A percentile compares a stretch with the other conserved stretches of the same genome.
These are phyloP conservation scores for Cercophora sp. DNA, from an alignment of 495 filamentous ascomycete species.

Conservation along the genomic window DNA sequence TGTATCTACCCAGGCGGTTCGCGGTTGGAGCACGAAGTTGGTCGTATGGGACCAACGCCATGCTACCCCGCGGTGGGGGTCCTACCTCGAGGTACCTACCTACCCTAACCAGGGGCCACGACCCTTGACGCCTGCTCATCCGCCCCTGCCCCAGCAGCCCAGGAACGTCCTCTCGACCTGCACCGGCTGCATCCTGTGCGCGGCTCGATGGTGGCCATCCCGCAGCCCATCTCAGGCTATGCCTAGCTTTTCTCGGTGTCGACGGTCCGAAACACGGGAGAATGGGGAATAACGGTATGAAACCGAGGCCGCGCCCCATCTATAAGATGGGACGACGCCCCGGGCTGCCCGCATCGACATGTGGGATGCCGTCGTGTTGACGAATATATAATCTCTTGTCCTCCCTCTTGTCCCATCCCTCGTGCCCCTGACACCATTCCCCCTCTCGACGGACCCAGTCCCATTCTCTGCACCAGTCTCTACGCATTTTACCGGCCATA, in stretches of 20 bases:
- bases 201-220: slow-evolving; percentile 15
- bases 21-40: no score
- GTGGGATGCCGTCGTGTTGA: background rate
- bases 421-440: slow-evolving; percentile 3
- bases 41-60: no score
- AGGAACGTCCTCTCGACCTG: no score
- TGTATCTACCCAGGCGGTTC: no score
- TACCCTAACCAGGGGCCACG: no score
- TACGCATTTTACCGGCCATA: background rate
- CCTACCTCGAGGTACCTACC: no score
- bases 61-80: slow-evolving; percentile 14
- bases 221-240: slow-evolving; percentile 28
- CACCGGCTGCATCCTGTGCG: background rate
- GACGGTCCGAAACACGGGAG: slow-evolving; percentile 46
- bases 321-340: slow-evolving; percentile 23
- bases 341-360: slow-evolving; percentile 1
- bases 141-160: background rate
- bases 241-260: slow-evolving; percentile 44
- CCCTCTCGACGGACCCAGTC: background rate
- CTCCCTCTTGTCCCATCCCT: background rate
- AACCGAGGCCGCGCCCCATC: slow-evolving; percentile 16
- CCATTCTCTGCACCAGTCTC: background rate
- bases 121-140: background rate
- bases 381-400: background rate
- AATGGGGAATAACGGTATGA: slow-evolving; percentile 36